A percentile compares a stretch with the other conserved stretches of the same genome.
Evolutionary conservation across 2,329 filamentous ascomycete genomes (phyloP).

Genomic region (Rhynchosporium agropyri): DNA sequence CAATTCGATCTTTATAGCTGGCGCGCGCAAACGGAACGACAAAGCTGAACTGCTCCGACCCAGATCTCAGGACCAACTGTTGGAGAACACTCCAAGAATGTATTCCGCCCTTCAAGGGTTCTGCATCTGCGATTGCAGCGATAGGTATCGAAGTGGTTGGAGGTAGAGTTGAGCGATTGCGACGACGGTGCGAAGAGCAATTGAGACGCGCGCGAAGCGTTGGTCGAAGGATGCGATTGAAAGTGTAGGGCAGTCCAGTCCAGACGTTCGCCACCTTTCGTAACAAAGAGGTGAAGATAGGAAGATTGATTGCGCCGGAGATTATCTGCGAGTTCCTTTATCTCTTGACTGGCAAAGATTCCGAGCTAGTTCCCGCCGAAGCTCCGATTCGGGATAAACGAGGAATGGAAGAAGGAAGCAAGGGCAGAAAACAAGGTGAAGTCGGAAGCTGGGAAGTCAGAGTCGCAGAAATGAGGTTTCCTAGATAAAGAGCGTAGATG

Average conservation of each 20-base stretch:
- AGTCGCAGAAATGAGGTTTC: no score
- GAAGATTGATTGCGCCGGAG: conserved; percentile 9
- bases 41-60: conserved; percentile 6
- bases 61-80: conserved; percentile 2
- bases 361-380: conserved; percentile 15
- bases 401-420: neutral
- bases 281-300: conserved; percentile 4
- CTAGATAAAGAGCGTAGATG: conserved; percentile 15
- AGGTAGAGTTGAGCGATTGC: conserved; percentile 13
- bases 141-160: conserved; percentile 6
- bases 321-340: neutral
- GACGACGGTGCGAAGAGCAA: conserved; percentile 7
- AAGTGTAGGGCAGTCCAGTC: neutral
- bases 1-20: neutral
- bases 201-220: neutral
- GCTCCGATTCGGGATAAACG: neutral
- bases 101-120: conserved; percentile 5
- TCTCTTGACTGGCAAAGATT: conserved; percentile 10
- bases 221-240: conserved; percentile 9
- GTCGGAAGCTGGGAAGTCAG: neutral
- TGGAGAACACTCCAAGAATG: conserved; percentile 1
- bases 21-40: conserved; percentile 1
- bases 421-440: neutral
- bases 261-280: neutral
- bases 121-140: conserved; percentile 10